Conservation (phyloP, 495 filamentous ascomycete species). For the Lentithecium fluviatile region DNA sequence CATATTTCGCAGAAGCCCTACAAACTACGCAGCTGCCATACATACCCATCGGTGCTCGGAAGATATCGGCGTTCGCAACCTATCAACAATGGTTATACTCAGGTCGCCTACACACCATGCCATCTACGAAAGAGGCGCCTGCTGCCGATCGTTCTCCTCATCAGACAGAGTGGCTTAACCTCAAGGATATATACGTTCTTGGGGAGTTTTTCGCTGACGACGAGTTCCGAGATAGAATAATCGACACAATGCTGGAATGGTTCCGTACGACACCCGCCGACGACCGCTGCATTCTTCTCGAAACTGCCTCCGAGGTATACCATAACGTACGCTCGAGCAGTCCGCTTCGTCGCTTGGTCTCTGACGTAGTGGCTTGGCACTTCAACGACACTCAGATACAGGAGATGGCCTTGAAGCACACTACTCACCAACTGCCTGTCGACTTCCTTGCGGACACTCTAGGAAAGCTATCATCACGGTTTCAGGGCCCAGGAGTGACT, state of each 20-base stretch:
- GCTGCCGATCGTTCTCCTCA: too few relatives aligned
- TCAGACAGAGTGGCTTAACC: background rate
- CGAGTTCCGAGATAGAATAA: conserved; percentile 3
- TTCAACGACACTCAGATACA: background rate
- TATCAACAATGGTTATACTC: conserved; percentile 15
- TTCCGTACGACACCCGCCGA: background rate
- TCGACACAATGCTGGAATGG: conserved; percentile 6
- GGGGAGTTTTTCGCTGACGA: conserved; percentile 5
- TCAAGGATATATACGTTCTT: background rate
- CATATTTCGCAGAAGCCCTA: background rate
- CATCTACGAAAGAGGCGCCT: background rate
- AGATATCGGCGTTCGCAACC: background rate
- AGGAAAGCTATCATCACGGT: background rate
- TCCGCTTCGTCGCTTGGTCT: background rate
- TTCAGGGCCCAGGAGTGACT: background rate
- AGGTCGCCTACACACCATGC: background rate
- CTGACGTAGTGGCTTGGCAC: background rate
- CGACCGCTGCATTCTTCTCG: background rate
- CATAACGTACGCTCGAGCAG: background rate
- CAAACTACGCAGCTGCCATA: too few relatives aligned
- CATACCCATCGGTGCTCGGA: background rate
- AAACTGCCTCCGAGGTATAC: conserved; percentile 1
- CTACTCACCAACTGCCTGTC: background rate
- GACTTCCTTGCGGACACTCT: background rate
- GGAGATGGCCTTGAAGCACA: background rate